Base-by-base conservation (phyloP, 1,284 basidiomycete genomes). In the Apiotrichum mycotoxinovorans region DNA sequence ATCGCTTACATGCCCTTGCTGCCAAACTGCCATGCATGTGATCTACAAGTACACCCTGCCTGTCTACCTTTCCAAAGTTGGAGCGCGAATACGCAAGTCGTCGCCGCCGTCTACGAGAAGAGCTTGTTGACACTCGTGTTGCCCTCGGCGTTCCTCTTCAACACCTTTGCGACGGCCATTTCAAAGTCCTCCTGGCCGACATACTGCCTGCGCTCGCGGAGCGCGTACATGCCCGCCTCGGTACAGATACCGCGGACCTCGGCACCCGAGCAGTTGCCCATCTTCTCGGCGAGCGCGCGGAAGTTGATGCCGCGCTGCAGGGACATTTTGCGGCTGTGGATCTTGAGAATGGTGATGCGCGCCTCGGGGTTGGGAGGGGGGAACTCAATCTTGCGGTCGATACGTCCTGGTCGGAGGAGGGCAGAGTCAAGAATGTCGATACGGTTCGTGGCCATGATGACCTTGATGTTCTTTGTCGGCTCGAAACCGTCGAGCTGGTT, bases 171-270 rank as follows among this genome's bases (percentile, higher is more conserved):
- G 17, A 98, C 88, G 35, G 94, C 94, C 79, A 98, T 92, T 81
- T 97, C 94, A 70, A 98, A 98, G 76, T 98, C 95, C 70, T 98
- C 95, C 77, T 98, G 93, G 2, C 92, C 95, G 47, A 98, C 95
- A 74, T 98, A 92, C 68, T 97, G 93, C 64, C 95, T 81, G 57
- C 95, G 85, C 77, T 98, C 95, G 41, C 95, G 84, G 12, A 98
- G 81, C 1, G 95, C 95, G 73, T 97, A 98, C 95, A 97, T 98
- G 54, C 92, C 93, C 27, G 94, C 95, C 81, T 98, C 95, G 0
- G 95, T 98, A 77, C 94, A 98, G 69, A 98, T 98, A 80, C 95
- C 95, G 35, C 95, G 85, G 14, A 98, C 95, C 76, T 98, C 95
- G 8, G 95, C 95, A 70, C 95, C 95, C 1, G 92, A 96, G 74